Conservation (phyloP, 371 early-diverging fungal genomes). For the Cokeromyces recurvatus region DNA sequence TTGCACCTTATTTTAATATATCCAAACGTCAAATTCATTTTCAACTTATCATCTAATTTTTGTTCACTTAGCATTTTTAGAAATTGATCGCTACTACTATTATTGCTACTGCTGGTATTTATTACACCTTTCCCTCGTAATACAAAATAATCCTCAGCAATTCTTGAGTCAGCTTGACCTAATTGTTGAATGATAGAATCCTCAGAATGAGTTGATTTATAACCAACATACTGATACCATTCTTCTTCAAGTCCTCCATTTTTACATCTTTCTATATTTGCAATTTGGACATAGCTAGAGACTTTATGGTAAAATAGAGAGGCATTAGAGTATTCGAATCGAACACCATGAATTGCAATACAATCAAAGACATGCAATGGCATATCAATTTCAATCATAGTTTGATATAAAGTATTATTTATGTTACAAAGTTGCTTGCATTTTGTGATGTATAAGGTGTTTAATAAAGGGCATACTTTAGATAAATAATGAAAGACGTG, state of each 20-base stretch:
- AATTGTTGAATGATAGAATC: not conserved
- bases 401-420: not conserved
- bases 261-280: not conserved
- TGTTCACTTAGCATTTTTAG: not conserved
- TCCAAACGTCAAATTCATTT: slow-evolving; percentile 5
- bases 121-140: not conserved
- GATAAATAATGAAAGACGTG: slow-evolving; percentile 2
- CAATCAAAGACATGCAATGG: not conserved
- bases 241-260: not conserved
- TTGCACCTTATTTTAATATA: slow-evolving; percentile 7
- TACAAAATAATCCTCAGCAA: not conserved
- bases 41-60: not conserved
- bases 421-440: slow-evolving; percentile 4
- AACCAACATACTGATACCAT: slow-evolving; percentile 7
- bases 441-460: not conserved
- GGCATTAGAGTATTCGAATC: slow-evolving; percentile 8
- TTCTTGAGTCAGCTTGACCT: not conserved
- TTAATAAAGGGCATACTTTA: not conserved
- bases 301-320: not conserved
- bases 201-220: not conserved
- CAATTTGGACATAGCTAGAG: slow-evolving; percentile 7
- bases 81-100: not conserved
- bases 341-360: slow-evolving; percentile 5
- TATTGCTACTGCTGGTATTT: not conserved
- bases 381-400: not conserved